Conservation (phyloP, 352 stramenopile genomes). For the Thalassiosira mediterranea region DNA sequence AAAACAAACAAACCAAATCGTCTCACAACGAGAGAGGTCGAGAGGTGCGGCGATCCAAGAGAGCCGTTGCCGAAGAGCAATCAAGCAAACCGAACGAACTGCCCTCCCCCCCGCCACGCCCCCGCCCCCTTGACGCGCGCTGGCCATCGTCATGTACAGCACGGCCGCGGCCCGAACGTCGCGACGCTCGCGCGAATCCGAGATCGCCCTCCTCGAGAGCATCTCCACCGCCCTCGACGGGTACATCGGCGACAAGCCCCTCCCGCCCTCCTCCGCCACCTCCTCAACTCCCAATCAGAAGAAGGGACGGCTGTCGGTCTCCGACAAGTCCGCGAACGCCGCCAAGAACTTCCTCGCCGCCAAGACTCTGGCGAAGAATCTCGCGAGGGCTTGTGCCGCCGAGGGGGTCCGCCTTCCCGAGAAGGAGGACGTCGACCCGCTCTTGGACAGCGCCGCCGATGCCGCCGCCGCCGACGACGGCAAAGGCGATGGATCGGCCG, state of each 20-base stretch:
- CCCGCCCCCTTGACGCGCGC: too few species aligned
- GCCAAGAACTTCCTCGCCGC: constrained; percentile 20
- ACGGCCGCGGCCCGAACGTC: too few species aligned
- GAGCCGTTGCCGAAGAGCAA: too few species aligned
- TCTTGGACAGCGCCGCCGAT: neutral
- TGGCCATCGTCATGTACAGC: too few species aligned
- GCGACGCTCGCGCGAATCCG: too few species aligned
- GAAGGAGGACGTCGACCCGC: neutral
- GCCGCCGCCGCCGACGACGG: neutral
- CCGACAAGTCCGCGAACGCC: neutral
- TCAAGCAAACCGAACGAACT: too few species aligned
- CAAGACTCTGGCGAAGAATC: constrained; percentile 23
- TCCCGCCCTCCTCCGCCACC: neutral
- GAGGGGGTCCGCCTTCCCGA: neutral
- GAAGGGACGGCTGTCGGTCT: too few species aligned
- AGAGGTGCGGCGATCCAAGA: too few species aligned
- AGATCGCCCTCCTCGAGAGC: constrained; percentile 8
- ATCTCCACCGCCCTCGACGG: constrained; percentile 15
- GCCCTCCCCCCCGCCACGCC: too few species aligned
- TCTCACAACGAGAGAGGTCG: too few species aligned
- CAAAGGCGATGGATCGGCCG: neutral
- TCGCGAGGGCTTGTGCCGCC: constrained; percentile 16
- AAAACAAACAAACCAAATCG: too few species aligned
- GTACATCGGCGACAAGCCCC: constrained; percentile 1
- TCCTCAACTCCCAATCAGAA: neutral